Conservation (phyloP, 495 filamentous ascomycete genomes). For the Lentithecium fluviatile region DNA sequence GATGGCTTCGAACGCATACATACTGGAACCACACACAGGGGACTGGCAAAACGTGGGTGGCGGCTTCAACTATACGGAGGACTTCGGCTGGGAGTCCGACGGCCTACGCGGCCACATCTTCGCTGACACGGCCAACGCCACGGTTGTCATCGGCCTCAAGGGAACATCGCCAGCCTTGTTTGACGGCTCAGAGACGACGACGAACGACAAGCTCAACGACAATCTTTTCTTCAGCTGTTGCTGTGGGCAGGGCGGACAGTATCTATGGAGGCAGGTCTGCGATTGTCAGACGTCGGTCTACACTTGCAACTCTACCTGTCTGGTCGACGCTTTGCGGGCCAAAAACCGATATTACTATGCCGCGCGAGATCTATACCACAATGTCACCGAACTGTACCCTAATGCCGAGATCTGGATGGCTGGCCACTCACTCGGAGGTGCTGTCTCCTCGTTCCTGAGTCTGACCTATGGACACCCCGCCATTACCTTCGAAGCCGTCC, state of each 20-base stretch:
- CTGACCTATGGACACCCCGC: conserved; percentile 86
- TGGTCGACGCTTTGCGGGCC: conserved; percentile 67
- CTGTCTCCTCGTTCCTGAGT: conserved; percentile 79
- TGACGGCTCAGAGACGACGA: conserved; percentile 91
- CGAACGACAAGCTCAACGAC: conserved; percentile 96
- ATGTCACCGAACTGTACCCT: conserved; percentile 87
- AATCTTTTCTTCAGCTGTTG: conserved; percentile 98
- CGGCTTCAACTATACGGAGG: conserved; percentile 74
- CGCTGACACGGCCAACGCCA: conserved; percentile 77
- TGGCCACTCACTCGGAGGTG: conserved; percentile 87
- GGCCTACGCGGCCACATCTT: conserved; percentile 92
- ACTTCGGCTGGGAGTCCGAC: conserved; percentile 89
- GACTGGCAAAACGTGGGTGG: conserved; percentile 79
- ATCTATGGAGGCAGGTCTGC: conserved; percentile 85
- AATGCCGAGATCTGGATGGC: conserved; percentile 80
- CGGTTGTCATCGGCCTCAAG: conserved; percentile 88
- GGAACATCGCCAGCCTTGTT: conserved; percentile 88
- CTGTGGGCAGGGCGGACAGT: conserved; percentile 84
- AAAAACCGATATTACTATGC: conserved; percentile 91
- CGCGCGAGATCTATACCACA: conserved; percentile 81
- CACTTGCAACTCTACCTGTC: conserved; percentile 86
- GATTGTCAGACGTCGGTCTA: conserved; percentile 83
- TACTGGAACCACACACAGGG: conserved; percentile 62
- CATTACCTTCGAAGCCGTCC: conserved; percentile 86
- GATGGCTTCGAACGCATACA: conserved; percentile 88